phyloP scores from a whole-genome alignment of 306 rosid genomes.

The Sophora flavescens region DNA sequence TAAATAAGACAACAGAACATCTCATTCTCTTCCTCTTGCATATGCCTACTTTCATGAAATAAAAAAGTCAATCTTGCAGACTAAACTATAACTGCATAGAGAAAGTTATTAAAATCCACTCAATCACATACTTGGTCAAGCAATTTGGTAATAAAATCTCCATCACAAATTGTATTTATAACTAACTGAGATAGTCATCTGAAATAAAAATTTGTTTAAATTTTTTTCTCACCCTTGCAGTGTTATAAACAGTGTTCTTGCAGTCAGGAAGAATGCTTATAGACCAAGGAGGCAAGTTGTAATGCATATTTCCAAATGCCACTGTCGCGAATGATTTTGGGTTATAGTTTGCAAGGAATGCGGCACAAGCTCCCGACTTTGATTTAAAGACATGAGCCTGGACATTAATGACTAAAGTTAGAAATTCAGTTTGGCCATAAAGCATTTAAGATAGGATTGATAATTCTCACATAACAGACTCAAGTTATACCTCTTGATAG shows the following conservation, averaged over 20 bases:
- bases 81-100: background rate
- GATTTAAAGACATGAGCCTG: constrained; percentile 95
- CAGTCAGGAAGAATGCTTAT: constrained; percentile 98
- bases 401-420: constrained; percentile 20
- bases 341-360: constrained; percentile 92
- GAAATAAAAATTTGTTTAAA: constrained; percentile 4
- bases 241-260: constrained; percentile 87
- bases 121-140: background rate
- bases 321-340: constrained; percentile 76
- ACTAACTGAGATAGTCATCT: background rate
- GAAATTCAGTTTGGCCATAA: constrained; percentile 32
- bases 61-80: constrained; percentile 4
- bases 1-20: constrained; percentile 5
- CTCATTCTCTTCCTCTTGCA: constrained; percentile 1
- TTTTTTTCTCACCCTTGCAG: constrained; percentile 87
- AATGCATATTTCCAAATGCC: constrained; percentile 83
- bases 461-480: constrained; percentile 17
- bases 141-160: constrained; percentile 20
- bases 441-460: constrained; percentile 39
- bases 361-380: constrained; percentile 89
- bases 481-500: constrained; percentile 74
- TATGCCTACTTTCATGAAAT: background rate
- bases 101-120: constrained; percentile 9
- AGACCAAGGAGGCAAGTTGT: constrained; percentile 98
- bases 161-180: constrained; percentile 25